Base-by-base conservation (phyloP, 306 rosid species). In the Trichosanthes cucumerina region DNA sequence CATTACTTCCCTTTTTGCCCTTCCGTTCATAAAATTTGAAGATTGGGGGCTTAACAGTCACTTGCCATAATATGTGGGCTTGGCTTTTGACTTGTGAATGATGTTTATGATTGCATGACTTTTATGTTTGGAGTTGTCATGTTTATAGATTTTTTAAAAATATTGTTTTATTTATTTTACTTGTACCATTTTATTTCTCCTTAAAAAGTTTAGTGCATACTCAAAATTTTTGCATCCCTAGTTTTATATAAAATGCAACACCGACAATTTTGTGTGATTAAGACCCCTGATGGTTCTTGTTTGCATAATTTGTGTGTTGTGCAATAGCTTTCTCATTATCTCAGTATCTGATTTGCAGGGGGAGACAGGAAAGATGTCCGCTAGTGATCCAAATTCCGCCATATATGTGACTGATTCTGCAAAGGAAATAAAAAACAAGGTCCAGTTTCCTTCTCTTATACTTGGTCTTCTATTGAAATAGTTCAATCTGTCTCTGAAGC, bases 351-450 rank as follows among this genome's bases (percentile, higher is more conserved):
- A 74, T 74, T 31, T 88, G 89, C 92, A 95, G 96, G 99, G 99
- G 47, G 97, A 95, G 83, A 88, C 88, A 1, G 97, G 99, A 54
- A 95, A 92, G 83, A 92, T 95, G 99, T 95, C 99, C 3, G 97
- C 99, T 21, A 92, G 97, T 87, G 99, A 92, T 85, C 97, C 99
- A 64, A 95, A 87, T 82, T 95, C 99, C 59, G 99, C 97, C 64
- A 95, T 95, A 81, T 95, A 95, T 63, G 99, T 95, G 81, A 95
- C 97, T 75, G 99, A 91, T 88, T 89, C 97, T 36, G 88, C 87
- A 11, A 91, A 89, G 86, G 96, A 92, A 31, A 92, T 92, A 54
- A 89, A 88, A 85, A 95, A 83, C 71, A 95, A 92, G 98, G 98
- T 94, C 26, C 80, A 33, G 41, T 75, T 60, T 72, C 38, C 53